Percentiles rank a stretch among this genome's conserved stretches.
Evolutionary conservation across 768 basidiomycete species (phyloP).

Genomic region (Leucocoprinus birnbaumii): DNA sequence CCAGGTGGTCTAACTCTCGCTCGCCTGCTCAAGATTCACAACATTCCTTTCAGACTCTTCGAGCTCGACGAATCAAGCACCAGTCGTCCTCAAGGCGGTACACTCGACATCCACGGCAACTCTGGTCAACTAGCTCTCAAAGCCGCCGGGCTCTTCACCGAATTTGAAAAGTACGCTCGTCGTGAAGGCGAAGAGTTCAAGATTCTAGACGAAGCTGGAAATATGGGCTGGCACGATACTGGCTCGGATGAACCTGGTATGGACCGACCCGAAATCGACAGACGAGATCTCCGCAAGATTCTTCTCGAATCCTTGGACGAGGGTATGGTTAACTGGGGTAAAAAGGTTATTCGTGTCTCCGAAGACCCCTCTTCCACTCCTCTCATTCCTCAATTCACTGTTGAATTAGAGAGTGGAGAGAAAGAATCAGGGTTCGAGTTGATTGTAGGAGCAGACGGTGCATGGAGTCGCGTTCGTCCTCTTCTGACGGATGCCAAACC

Average conservation of each 20-base stretch:
- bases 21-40: slow-evolving; percentile 17
- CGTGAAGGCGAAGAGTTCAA: slow-evolving; percentile 15
- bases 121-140: slow-evolving; percentile 22
- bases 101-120: slow-evolving; percentile 23
- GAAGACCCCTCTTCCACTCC: background rate
- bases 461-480: slow-evolving; percentile 34
- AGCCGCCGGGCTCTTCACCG: slow-evolving; percentile 20
- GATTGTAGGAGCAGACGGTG: slow-evolving; percentile 29
- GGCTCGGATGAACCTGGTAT: slow-evolving; percentile 2
- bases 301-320: slow-evolving; percentile 22
- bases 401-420: slow-evolving; percentile 13
- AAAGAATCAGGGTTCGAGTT: slow-evolving; percentile 17
- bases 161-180: slow-evolving; percentile 20
- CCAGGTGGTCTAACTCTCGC: slow-evolving; percentile 25
- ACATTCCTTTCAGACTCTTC: slow-evolving; percentile 17
- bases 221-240: slow-evolving; percentile 6
- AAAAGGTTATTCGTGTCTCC: slow-evolving; percentile 15
- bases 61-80: slow-evolving; percentile 20
- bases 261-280: slow-evolving; percentile 25
- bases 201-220: slow-evolving; percentile 16
- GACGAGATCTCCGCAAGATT: slow-evolving; percentile 20
- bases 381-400: slow-evolving; percentile 12
- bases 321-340: slow-evolving; percentile 18
- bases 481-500: slow-evolving; percentile 27
- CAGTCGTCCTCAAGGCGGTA: slow-evolving; percentile 22